Evolutionary conservation across 176 grass and related monocot genomes (phyloP).

Genomic region (Hsuehochloa calcarea): DNA sequence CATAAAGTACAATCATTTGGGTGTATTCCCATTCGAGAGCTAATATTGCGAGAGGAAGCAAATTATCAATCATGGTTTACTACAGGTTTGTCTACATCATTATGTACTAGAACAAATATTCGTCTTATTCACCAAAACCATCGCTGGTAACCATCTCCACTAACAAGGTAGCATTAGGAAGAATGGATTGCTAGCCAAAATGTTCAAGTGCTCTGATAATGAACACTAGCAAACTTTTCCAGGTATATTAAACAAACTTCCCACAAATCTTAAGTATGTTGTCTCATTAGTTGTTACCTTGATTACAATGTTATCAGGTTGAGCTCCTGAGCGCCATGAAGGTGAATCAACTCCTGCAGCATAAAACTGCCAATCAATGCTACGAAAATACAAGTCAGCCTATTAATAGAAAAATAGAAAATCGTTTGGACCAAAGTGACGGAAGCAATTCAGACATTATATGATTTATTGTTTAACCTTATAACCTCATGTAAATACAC

Average conservation of each 20-base stretch:
- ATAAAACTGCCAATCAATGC: conserved; percentile 40
- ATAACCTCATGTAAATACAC: neutral
- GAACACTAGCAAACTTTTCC: neutral
- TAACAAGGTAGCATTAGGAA: neutral
- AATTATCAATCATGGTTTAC: neutral
- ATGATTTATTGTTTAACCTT: neutral
- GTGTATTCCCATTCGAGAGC: neutral
- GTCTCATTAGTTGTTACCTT: conserved; percentile 61
- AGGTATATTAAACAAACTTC: conserved; percentile 4
- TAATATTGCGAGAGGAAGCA: neutral
- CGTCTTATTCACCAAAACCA: conserved; percentile 13
- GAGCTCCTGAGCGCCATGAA: conserved; percentile 71
- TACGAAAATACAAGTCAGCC: conserved; percentile 20
- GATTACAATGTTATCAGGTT: conserved; percentile 72
- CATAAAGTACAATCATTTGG: neutral
- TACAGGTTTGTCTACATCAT: neutral
- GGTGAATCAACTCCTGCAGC: conserved; percentile 86
- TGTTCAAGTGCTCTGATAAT: neutral
- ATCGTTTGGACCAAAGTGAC: neutral
- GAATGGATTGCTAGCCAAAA: neutral
- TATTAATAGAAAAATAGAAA: conserved; percentile 15
- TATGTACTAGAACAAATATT: neutral
- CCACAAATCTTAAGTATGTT: neutral
- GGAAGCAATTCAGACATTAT: neutral
- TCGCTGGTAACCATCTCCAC: neutral